Percentiles rank a stretch among this genome's conserved stretches.
Evolutionary conservation across 2,329 filamentous ascomycete species (phyloP).

Genomic region (Drechslera avenae): DNA sequence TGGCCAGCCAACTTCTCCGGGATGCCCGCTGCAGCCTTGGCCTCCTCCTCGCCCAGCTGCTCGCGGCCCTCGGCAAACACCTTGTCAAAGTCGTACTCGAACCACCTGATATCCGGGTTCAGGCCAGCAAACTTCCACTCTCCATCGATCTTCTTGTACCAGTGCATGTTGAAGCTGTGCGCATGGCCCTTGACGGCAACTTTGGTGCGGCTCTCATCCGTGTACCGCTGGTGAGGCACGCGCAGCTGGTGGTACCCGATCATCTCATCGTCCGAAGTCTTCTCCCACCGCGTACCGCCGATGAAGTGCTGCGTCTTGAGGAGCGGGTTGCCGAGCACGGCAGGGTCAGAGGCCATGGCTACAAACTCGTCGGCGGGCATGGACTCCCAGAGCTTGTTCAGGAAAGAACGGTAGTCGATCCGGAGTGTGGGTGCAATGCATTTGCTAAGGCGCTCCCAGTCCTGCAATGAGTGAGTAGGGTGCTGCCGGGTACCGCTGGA

Average conservation of each 20-base stretch:
- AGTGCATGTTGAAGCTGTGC: conserved; percentile 60
- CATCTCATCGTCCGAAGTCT: conserved; percentile 56
- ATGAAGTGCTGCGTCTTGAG: conserved; percentile 65
- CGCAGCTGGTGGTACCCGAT: conserved; percentile 63
- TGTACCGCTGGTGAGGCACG: conserved; percentile 63
- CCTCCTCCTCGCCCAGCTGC: conserved; percentile 53
- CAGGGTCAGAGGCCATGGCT: conserved; percentile 57
- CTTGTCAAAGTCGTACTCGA: conserved; percentile 62
- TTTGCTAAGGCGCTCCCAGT: conserved; percentile 64
- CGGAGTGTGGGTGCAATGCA: conserved; percentile 67
- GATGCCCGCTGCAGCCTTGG: conserved; percentile 49
- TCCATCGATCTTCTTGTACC: conserved; percentile 63
- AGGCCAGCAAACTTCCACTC: conserved; percentile 64
- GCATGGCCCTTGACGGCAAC: conserved; percentile 62
- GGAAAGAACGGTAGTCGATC: conserved; percentile 70
- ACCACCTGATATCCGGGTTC: conserved; percentile 60
- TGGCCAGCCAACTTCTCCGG: conserved; percentile 23
- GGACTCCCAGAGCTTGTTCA: conserved; percentile 61
- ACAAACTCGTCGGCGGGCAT: conserved; percentile 63
- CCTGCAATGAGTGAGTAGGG: conserved; percentile 35
- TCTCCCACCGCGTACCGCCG: conserved; percentile 59
- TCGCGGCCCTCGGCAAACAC: conserved; percentile 57
- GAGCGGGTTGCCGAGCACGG: conserved; percentile 60
- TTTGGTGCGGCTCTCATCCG: conserved; percentile 52
- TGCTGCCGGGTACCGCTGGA: not conserved